Evolutionary conservation across 2,329 filamentous ascomycete genomes (phyloP), one percentile per base, ranked within the genome.

Genomic region (Plenodomus tracheiphilus): DNA sequence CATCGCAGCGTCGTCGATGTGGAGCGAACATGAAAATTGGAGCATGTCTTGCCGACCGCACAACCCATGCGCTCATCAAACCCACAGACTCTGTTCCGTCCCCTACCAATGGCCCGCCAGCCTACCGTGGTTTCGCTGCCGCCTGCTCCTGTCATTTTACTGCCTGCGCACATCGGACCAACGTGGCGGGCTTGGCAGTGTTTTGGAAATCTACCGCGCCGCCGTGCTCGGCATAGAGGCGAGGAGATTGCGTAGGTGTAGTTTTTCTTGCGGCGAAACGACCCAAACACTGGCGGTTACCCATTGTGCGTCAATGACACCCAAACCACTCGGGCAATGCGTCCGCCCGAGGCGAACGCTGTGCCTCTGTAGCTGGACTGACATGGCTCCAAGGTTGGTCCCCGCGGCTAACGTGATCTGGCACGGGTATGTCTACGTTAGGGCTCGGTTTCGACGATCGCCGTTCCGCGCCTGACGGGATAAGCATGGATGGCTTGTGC

Each of bases 31-130:
- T 51, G 39, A 35, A 45, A 47, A 39, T 35, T 28, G 43, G 41
- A 62, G 63, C 61, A 61, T 59, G 49, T 65, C 49, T 53, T 62
- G 58, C 65, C 64, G 62, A 65, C 50, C 47, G 47, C 41, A 49
- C 46, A 21, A 70, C 59, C 65, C 66, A 67, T 70, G 69, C 52
- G 61, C 56, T 51, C 59, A 70, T 72, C 68, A 70, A 71, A 70
- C 67, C 61, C 58, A 59, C 61, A 39, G 16, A 42, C 54, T 54
- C 44, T 54, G 47, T 39, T 54, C 43, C 34, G 43, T 39, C 39
- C 50, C 58, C 51, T 56, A 57, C 57, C 63, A 66, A 64, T 66
- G 53, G 60, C 47, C 53, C 59, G 56, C 51, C 45, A 55, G 62
- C 61, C 65, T 62, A 64, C 60, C 62, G 63, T 57, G 62, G 59